Evolutionary conservation across 345 rosid genomes (phyloP), one percentile per base, ranked within the genome.

Genomic region (Gossypium herbaceum): DNA sequence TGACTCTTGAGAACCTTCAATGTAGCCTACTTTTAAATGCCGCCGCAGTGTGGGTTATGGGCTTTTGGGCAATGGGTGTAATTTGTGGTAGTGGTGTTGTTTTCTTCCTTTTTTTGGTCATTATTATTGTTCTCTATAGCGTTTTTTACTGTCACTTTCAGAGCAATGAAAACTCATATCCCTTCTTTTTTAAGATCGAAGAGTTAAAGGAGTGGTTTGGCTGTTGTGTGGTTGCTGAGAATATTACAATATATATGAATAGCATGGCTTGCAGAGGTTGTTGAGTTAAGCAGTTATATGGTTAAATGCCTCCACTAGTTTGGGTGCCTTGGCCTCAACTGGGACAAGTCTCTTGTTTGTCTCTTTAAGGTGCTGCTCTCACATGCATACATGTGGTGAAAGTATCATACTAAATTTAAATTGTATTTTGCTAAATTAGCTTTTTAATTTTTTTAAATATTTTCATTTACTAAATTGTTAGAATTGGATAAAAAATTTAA

Each of bases 111-210:
- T 79, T 63, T 63, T 5, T 60, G n/a, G 25, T 59, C 24, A 11
- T 59, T 57, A 3, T 56, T 29, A 7, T 39, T 72, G 9, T 41
- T 56, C 25, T 66, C 29, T 48, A 12, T 69, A 17, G 50, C 74
- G 2, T 17, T 55, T 22, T 7, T 51, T 4, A 51, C 17, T 17
- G 55, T 59, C 72, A 58, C 62, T 58, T 22, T 24, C 12, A 72
- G 75, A 58, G 75, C 79, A 82, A 79, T 78, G 91, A 80, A 84
- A 81, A 57, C 41, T 34, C 80, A 75, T 79, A 73, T 81, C 82
- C 76, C 82, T 63, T 76, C 75, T 59, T 61, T 20, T 72, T 65
- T 51, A 5, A 34, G 41, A 34, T 34, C 4, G 17, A 15, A 51
- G 61, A 73, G 10, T 20, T 60, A 13, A 45, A 74, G 39, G 39